Conservation (phyloP, 2,329 filamentous ascomycete genomes). For the Ophiobolus disseminans region DNA sequence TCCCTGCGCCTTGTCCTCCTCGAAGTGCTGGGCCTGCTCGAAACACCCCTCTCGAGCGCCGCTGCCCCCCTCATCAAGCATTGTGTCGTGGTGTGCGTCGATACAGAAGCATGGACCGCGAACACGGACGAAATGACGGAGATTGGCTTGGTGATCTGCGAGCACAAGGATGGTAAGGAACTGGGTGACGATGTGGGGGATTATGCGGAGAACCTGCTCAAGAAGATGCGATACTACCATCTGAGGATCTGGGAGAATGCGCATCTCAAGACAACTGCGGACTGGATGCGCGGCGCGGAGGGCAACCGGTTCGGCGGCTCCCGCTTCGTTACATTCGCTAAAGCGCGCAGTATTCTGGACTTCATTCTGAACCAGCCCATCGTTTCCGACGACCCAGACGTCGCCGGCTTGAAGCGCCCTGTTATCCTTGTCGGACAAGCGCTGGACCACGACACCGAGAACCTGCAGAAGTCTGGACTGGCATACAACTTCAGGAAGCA, state of each 20-base stretch:
- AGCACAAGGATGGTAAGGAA: background rate
- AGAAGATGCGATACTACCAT: conserved; percentile 24
- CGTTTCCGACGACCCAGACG: conserved; percentile 4
- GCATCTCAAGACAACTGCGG: conserved; percentile 14
- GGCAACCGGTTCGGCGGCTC: conserved; percentile 26
- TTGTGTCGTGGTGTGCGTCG: conserved; percentile 17
- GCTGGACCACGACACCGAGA: conserved; percentile 15
- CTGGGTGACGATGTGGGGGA: conserved; percentile 4
- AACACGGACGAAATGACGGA: conserved; percentile 26
- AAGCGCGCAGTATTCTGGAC: conserved; percentile 14
- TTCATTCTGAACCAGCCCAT: conserved; percentile 15
- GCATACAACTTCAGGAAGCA: conserved; percentile 10
- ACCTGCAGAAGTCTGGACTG: conserved; percentile 10
- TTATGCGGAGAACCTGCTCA: conserved; percentile 16
- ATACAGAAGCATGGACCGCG: conserved; percentile 25
- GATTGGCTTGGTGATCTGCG: conserved; percentile 16
- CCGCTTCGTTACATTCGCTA: conserved; percentile 13
- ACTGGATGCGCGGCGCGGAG: conserved; percentile 11
- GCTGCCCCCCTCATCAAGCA: conserved; percentile 10
- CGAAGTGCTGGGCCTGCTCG: background rate
- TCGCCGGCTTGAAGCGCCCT: conserved; percentile 15
- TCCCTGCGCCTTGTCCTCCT: background rate
- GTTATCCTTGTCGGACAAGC: conserved; percentile 28
- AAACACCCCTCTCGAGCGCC: background rate
- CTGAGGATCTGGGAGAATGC: conserved; percentile 26